Evolutionary conservation across 2,329 filamentous ascomycete genomes (phyloP).

Genomic region (Ascochyta koolunga): DNA sequence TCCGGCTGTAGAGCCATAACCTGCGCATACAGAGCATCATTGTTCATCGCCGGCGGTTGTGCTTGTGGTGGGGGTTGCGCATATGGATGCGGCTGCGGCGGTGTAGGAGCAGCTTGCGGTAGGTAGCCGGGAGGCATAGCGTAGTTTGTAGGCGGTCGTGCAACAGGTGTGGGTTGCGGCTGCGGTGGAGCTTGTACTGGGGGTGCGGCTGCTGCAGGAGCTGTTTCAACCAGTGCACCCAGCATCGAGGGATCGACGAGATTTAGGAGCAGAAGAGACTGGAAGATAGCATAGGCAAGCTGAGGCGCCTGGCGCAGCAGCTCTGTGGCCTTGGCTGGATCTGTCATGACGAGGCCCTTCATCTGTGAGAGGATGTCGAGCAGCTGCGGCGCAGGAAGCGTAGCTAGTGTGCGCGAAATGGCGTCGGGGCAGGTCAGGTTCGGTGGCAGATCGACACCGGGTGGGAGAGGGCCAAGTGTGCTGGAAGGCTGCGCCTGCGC

Average conservation of each 20-base stretch:
- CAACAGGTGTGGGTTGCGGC: conserved; percentile 44
- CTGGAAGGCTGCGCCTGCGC: conserved; percentile 51
- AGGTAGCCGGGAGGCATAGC: conserved; percentile 42
- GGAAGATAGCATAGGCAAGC: conserved; percentile 92
- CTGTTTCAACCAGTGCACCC: conserved; percentile 74
- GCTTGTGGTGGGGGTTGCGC: conserved; percentile 39
- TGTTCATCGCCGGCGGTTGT: conserved; percentile 44
- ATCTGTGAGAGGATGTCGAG: conserved; percentile 94
- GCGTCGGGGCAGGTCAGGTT: conserved; percentile 86
- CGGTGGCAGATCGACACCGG: conserved; percentile 81
- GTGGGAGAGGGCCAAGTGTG: conserved; percentile 77
- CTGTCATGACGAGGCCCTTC: conserved; percentile 83
- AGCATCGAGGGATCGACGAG: conserved; percentile 87
- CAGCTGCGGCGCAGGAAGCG: conserved; percentile 84
- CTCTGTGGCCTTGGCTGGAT: conserved; percentile 83
- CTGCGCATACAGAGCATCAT: conserved; percentile 77
- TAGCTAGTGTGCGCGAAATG: conserved; percentile 88
- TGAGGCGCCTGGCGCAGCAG: conserved; percentile 89
- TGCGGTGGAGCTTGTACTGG: conserved; percentile 46
- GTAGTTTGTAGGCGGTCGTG: conserved; percentile 39
- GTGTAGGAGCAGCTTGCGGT: conserved; percentile 58
- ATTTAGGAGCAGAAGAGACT: conserved; percentile 89
- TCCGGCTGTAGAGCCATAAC: conserved; percentile 81
- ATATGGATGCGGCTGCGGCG: conserved; percentile 52
- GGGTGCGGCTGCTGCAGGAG: conserved; percentile 38